Conservation (phyloP, 1,284 basidiomycete species). For the Ustilago cynodontis region DNA sequence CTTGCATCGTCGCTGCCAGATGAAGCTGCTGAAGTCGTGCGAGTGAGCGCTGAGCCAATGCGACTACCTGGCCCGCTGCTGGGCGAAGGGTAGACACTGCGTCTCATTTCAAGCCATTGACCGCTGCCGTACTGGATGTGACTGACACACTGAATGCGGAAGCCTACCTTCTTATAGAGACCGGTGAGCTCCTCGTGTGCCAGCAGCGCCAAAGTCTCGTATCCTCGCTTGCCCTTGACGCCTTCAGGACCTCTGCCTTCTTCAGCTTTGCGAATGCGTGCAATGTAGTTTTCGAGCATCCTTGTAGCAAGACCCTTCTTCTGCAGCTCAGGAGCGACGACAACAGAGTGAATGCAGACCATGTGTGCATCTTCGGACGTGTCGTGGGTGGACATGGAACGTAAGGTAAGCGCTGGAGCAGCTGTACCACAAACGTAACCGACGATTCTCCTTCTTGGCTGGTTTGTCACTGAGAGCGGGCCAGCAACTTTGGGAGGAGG, state of each 20-base stretch:
- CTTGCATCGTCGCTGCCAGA: conserved; percentile 28
- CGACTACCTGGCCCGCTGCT: conserved; percentile 23
- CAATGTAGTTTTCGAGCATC: conserved; percentile 59
- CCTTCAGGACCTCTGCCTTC: conserved; percentile 48
- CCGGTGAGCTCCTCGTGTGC: conserved; percentile 60
- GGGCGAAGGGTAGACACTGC: conserved; percentile 51
- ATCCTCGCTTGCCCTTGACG: conserved; percentile 52
- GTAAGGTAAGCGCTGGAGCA: conserved; percentile 58
- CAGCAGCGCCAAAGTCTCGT: conserved; percentile 63
- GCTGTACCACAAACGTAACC: conserved; percentile 64
- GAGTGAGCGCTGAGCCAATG: conserved; percentile 27
- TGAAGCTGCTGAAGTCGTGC: conserved; percentile 39
- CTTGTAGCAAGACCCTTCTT: conserved; percentile 55
- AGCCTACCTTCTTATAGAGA: conserved; percentile 62
- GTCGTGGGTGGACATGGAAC: conserved; percentile 60
- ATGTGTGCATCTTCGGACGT: conserved; percentile 57
- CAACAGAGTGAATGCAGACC: conserved; percentile 66
- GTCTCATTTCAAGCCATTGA: conserved; percentile 67
- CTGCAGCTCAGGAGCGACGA: conserved; percentile 57
- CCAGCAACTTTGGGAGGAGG: conserved; percentile 64
- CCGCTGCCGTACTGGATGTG: conserved; percentile 60
- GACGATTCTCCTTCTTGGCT: conserved; percentile 56
- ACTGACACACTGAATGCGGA: conserved; percentile 59
- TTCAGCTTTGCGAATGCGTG: conserved; percentile 49
- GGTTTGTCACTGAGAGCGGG: conserved; percentile 50